Base-by-base conservation (phyloP, 1,284 basidiomycete species). In the Papiliotrema laurentii region DNA sequence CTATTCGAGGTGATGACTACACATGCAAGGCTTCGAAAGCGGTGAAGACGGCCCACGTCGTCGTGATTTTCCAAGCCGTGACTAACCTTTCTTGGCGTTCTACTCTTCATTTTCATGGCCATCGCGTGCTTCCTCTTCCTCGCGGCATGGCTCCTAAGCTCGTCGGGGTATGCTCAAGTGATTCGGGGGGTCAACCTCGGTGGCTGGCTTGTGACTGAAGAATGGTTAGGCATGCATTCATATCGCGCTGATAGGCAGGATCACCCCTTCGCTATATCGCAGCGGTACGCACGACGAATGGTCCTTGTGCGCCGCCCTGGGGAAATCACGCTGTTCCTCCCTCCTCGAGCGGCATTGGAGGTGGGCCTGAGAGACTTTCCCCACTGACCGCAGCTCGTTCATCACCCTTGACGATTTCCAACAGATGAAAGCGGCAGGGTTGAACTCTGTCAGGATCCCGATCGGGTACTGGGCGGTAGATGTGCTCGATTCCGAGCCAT, bases 381-480 rank as follows among this genome's bases (percentile, higher is more conserved):
- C 30, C 30, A 31, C 18, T 36, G 22, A 37, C 19, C 4, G 24
- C 22, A 30, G 68, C n/a, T 58, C 68, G 10, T 71, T 69, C 53
- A 64, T 59, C 49, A 63, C 59, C 6, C 36, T 47, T 19, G 55
- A 55, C 26, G 68, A 71, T 46, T 57, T 71, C 22, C 46, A 50
- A 7, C 54, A 55, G 2, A 63, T 64, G 43, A 55, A 59, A 33
- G 45, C 40, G 2, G 60, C 54, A 4, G 65, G 65, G 0, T 50
- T 68, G 41, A 66, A 64, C 27, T 42, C 59, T 4, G 47, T 68
- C 2, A 41, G 65, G 18, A 68, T 68, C 31, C 61, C 61, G 4
- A 48, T 65, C n/a, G 65, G 65, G 18, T 66, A 66, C 51, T 66
- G 64, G 64, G 56, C 58, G 1, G 56, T 64, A 28, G 60, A 60